Percentiles rank a stretch among this genome's conserved stretches.
Evolutionary conservation across 805 yeast species (phyloP).

Genomic region (Zygotorulaspora sp.): DNA sequence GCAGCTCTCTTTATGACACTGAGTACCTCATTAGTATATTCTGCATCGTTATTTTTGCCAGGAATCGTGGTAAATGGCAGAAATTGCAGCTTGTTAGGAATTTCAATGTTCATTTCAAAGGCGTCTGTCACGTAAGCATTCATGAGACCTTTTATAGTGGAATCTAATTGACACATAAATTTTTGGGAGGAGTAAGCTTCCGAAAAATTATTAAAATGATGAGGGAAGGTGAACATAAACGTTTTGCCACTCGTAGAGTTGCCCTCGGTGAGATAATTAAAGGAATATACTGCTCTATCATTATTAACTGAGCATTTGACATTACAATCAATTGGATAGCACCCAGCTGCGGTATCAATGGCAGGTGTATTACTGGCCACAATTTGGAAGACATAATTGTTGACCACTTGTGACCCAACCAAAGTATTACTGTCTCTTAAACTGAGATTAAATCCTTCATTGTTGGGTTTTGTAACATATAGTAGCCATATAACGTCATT

Average conservation of each 20-base stretch:
- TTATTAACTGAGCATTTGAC: conserved; percentile 42
- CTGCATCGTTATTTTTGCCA: conserved; percentile 20
- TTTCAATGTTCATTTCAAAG: conserved; percentile 40
- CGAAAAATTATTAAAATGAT: conserved; percentile 49
- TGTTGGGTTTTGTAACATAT: conserved; percentile 46
- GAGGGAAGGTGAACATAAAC: conserved; percentile 64
- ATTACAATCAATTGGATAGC: conserved; percentile 47
- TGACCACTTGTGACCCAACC: conserved; percentile 19
- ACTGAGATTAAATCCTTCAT: conserved; percentile 48
- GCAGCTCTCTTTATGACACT: conserved; percentile 36
- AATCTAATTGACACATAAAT: conserved; percentile 35
- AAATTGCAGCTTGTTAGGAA: conserved; percentile 45
- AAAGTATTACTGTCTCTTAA: conserved; percentile 40
- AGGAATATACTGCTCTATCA: conserved; percentile 39
- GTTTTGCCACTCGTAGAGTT: conserved; percentile 40
- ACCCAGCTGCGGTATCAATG: conserved; percentile 62
- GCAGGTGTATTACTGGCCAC: conserved; percentile 44
- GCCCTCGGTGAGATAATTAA: conserved; percentile 45
- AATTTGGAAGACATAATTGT: conserved; percentile 55
- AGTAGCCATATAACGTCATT: conserved; percentile 63
- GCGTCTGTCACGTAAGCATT: conserved; percentile 41
- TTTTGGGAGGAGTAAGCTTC: conserved; percentile 22
- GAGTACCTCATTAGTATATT: conserved; percentile 32
- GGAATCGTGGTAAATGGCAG: conserved; percentile 39
- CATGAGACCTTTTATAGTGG: conserved; percentile 49